A percentile compares a stretch with the other conserved stretches of the same genome.
Evolutionary conservation across 495 filamentous ascomycete species (phyloP).

Genomic region (Penicillium diatomitis): DNA sequence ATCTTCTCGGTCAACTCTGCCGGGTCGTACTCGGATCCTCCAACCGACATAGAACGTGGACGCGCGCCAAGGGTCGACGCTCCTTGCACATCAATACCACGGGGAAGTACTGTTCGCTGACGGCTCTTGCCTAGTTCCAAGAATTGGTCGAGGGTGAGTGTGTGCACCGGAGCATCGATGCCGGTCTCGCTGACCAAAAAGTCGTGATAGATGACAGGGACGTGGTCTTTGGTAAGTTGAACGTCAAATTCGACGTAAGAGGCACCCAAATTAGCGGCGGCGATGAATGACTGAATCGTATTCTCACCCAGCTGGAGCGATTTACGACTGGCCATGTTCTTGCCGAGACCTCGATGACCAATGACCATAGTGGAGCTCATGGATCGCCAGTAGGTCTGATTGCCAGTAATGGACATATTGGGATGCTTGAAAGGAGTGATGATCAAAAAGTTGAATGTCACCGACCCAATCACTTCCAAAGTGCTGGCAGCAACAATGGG

Average conservation of each 20-base stretch:
- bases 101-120: constrained; percentile 8
- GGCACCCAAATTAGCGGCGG: constrained; percentile 86
- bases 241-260: constrained; percentile 93
- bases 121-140: constrained; percentile 62
- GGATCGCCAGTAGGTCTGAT: constrained; percentile 94
- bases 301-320: constrained; percentile 95
- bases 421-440: constrained; percentile 92
- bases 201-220: constrained; percentile 98
- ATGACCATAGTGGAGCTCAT: constrained; percentile 79
- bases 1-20: constrained; percentile 78
- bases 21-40: constrained; percentile 40
- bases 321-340: constrained; percentile 72
- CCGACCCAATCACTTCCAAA: constrained; percentile 82
- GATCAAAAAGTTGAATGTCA: constrained; percentile 94
- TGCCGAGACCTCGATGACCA: constrained; percentile 85
- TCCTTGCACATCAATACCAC: constrained; percentile 9
- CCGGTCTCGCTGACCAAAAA: constrained; percentile 98
- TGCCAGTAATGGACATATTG: constrained; percentile 79
- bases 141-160: constrained; percentile 86
- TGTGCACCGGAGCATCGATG: constrained; percentile 94
- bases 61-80: constrained; percentile 17
- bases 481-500: constrained; percentile 76
- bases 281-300: constrained; percentile 88
- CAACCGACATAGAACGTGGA: constrained; percentile 49
- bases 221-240: constrained; percentile 95